These are phyloP conservation scores for Arthroderma sp. DNA, from an alignment of 2,329 filamentous ascomycete genomes.

Conservation along the genomic window DNA sequence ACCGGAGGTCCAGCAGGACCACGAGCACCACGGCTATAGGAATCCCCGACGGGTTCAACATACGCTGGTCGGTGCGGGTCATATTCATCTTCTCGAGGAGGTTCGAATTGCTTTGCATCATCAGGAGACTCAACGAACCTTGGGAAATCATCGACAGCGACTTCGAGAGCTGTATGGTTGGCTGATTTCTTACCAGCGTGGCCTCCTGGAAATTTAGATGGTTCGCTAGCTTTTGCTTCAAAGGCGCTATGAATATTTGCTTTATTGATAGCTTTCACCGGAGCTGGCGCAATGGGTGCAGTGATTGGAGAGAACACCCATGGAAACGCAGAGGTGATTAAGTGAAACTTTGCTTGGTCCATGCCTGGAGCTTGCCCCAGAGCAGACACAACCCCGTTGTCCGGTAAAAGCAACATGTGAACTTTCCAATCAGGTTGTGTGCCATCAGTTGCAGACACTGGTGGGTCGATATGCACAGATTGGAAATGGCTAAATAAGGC, in stretches of 20 bases:
- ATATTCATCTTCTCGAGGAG: constrained; percentile 38
- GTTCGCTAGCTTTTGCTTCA: constrained; percentile 1
- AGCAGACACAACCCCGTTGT: constrained; percentile 22
- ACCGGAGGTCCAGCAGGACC: background rate
- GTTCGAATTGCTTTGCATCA: constrained; percentile 18
- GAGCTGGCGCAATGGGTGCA: background rate
- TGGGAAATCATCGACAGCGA: constrained; percentile 16
- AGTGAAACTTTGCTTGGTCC: constrained; percentile 43
- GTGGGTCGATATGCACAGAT: constrained; percentile 24
- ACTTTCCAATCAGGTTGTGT: constrained; percentile 43
- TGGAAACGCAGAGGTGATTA: constrained; percentile 43
- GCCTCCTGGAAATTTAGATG: background rate
- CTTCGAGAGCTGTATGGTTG: constrained; percentile 11
- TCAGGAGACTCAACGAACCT: constrained; percentile 17
- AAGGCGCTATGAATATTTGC: background rate
- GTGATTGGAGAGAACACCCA: constrained; percentile 24
- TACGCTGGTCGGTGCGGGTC: constrained; percentile 34
- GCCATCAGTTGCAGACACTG: constrained; percentile 14
- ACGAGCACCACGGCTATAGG: constrained; percentile 4
- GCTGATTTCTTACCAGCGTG: background rate
- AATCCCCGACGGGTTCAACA: constrained; percentile 14
- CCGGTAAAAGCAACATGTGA: constrained; percentile 51
- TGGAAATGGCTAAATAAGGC: constrained; percentile 30
- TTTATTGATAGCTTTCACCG: background rate
- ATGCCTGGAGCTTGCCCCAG: constrained; percentile 44